Conservation (phyloP, 2,329 filamentous ascomycete species). For the Trichoderma sp. region DNA sequence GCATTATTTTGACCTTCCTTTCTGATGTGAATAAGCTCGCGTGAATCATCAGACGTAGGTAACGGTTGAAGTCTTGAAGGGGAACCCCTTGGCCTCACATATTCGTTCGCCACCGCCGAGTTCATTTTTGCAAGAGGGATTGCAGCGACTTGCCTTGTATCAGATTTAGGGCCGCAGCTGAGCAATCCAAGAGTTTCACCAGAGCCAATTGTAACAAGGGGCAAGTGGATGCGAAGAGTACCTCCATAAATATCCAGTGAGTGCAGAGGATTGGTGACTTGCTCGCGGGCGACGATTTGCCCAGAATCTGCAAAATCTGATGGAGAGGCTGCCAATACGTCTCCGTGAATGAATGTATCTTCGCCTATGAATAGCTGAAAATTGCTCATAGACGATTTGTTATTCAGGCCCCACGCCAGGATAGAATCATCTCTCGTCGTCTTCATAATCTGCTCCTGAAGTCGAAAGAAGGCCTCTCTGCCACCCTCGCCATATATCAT, state of each 20-base stretch:
- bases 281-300: slow-evolving; percentile 5
- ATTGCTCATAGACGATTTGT: not conserved
- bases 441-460: slow-evolving; percentile 29
- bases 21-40: slow-evolving; percentile 12
- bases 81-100: not conserved
- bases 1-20: not conserved
- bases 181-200: slow-evolving; percentile 15
- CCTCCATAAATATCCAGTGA: slow-evolving; percentile 23
- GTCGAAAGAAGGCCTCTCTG: slow-evolving; percentile 25
- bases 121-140: slow-evolving; percentile 14
- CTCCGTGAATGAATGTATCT: not conserved
- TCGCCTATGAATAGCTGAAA: not conserved
- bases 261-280: not conserved
- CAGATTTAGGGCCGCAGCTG: slow-evolving; percentile 13
- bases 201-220: not conserved
- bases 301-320: slow-evolving; percentile 22
- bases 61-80: not conserved
- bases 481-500: slow-evolving; percentile 30
- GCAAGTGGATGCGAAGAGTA: slow-evolving; percentile 8
- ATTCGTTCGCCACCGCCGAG: not conserved
- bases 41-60: not conserved
- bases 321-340: slow-evolving; percentile 11
- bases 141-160: not conserved
- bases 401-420: slow-evolving; percentile 26
- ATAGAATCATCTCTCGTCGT: slow-evolving; percentile 28